Conservation (phyloP, 305 asterid genomes). For the Fraxinus baroniana region DNA sequence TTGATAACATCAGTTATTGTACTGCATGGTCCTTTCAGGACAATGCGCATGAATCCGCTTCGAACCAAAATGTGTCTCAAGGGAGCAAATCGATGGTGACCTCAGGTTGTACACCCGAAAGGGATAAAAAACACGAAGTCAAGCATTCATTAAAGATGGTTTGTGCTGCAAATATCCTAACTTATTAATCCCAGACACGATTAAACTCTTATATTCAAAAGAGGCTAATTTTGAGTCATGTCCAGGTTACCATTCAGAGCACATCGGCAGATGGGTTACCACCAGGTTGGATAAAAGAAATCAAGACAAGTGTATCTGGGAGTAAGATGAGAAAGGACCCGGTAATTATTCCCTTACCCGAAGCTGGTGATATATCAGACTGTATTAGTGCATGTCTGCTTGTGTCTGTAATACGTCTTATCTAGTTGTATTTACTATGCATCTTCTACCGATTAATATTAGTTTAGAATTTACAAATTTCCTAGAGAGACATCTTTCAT, state of each 20-base stretch:
- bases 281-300: conserved; percentile 46
- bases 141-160: conserved; percentile 4
- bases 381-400: neutral
- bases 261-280: conserved; percentile 27
- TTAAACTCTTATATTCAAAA: neutral
- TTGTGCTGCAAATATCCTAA: neutral
- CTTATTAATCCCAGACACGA: conserved; percentile 1
- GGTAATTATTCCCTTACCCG: conserved; percentile 28
- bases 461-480: neutral
- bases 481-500: neutral
- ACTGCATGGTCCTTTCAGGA: conserved; percentile 1
- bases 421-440: neutral
- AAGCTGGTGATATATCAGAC: neutral
- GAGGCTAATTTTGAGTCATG: conserved; percentile 11
- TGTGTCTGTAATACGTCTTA: neutral
- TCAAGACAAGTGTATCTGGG: conserved; percentile 23
- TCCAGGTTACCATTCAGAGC: conserved; percentile 32
- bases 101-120: conserved; percentile 3
- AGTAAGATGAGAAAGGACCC: conserved; percentile 27
- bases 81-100: neutral
- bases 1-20: neutral
- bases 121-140: neutral
- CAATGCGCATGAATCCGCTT: neutral
- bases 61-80: neutral
- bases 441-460: neutral